phyloP scores from a whole-genome alignment of 108 stramenopile species.

The Cylindrotheca closterium region DNA sequence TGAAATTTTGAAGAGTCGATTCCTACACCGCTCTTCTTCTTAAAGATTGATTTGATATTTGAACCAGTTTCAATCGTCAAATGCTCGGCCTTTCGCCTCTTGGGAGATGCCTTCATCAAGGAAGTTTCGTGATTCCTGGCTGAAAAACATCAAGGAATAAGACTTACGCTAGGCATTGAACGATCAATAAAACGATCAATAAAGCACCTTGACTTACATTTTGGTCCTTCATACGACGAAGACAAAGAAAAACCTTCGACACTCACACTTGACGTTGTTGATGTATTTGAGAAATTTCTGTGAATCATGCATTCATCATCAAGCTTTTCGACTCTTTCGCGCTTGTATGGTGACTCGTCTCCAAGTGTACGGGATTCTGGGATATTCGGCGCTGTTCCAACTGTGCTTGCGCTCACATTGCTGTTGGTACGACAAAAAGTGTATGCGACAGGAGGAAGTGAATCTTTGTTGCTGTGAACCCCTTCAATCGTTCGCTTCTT shows the following conservation, averaged over 20 bases:
- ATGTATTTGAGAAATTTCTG: conserved; percentile 24
- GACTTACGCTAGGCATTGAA: no score
- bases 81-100: conserved; percentile 41
- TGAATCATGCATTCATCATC: conserved; percentile 26
- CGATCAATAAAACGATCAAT: not conserved
- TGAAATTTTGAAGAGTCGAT: conserved; percentile 35
- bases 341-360: conserved; percentile 38
- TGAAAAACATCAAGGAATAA: no score
- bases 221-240: conserved; percentile 40
- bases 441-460: conserved; percentile 29
- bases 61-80: conserved; percentile 29
- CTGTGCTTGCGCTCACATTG: conserved; percentile 38
- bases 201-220: conserved; percentile 26
- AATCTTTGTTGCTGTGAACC: conserved; percentile 26
- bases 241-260: conserved; percentile 47
- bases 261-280: conserved; percentile 54
- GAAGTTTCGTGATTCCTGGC: conserved; percentile 14
- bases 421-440: conserved; percentile 56
- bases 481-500: conserved; percentile 63
- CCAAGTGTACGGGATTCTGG: conserved; percentile 23
- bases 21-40: conserved; percentile 18
- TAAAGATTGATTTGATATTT: conserved; percentile 21
- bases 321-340: conserved; percentile 8
- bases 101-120: conserved; percentile 43
- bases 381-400: conserved; percentile 41